A percentile compares a stretch with the other conserved stretches of the same genome.
phyloP scores from a whole-genome alignment of 208 protist species.

The Leishmania guyanensis region DNA sequence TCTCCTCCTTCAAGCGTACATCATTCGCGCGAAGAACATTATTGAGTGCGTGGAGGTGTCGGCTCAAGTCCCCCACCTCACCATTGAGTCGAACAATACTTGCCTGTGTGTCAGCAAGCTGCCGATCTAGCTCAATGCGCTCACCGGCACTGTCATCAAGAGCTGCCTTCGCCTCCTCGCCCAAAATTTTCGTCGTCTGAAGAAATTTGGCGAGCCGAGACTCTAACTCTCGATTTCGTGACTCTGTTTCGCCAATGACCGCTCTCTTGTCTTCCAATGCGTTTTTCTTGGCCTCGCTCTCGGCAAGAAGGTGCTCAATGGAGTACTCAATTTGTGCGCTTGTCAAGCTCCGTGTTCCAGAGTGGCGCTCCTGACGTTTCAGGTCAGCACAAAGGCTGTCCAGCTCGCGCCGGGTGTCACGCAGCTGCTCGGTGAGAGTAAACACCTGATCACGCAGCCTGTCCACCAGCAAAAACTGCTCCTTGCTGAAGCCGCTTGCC shows the following conservation, averaged over 20 bases:
- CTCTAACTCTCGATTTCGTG: conserved; percentile 57
- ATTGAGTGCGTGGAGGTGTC: conserved; percentile 57
- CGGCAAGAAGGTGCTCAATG: conserved; percentile 57
- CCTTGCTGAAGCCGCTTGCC: conserved; percentile 52
- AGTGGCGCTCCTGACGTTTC: conserved; percentile 39
- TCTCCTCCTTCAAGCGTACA: conserved; percentile 52
- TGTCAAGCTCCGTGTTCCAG: conserved; percentile 46
- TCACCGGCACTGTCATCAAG: conserved; percentile 49
- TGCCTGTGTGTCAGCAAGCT: conserved; percentile 50
- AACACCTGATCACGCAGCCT: conserved; percentile 69
- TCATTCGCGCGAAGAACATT: conserved; percentile 45
- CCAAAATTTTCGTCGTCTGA: conserved; percentile 42
- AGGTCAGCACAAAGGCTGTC: conserved; percentile 51
- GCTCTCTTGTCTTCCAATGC: conserved; percentile 47
- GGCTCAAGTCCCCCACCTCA: conserved; percentile 52
- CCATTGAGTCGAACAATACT: conserved; percentile 43
- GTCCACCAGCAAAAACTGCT: conserved; percentile 71
- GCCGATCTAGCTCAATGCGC: conserved; percentile 63
- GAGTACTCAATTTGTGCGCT: conserved; percentile 71
- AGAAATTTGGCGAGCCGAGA: conserved; percentile 53
- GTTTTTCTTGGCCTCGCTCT: conserved; percentile 45
- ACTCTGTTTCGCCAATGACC: conserved; percentile 43
- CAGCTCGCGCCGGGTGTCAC: conserved; percentile 54
- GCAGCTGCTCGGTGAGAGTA: conserved; percentile 63
- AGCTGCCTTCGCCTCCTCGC: conserved; percentile 46